Evolutionary conservation across 108 stramenopile genomes (phyloP).

Genomic region (Epithemia pelagica): DNA sequence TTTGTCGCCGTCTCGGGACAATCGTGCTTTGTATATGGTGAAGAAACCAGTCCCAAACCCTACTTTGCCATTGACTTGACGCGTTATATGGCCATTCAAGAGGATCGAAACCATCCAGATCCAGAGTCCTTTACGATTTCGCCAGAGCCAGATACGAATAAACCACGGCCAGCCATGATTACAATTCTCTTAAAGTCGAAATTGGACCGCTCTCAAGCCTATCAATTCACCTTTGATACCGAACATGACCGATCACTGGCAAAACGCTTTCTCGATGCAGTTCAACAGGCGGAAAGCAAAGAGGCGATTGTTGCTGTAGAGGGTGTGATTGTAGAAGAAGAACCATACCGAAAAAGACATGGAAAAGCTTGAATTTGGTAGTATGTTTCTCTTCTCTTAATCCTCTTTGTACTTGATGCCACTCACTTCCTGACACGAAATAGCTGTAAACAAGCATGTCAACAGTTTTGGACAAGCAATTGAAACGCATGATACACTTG

Average conservation of each 20-base stretch:
- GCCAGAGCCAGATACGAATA: conserved; percentile 34
- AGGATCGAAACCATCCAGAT: conserved; percentile 51
- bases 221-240: conserved; percentile 64
- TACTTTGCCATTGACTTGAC: conserved; percentile 51
- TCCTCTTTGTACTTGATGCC: no score
- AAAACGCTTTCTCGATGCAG: conserved; percentile 29
- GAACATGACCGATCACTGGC: conserved; percentile 21
- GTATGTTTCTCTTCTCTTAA: no score
- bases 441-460: no score
- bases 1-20: conserved; percentile 40
- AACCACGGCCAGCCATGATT: conserved; percentile 24
- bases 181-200: conserved; percentile 43
- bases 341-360: neutral
- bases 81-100: conserved; percentile 24
- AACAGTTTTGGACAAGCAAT: no score
- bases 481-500: no score
- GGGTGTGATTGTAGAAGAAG: neutral
- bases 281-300: neutral
- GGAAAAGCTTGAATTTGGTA: neutral
- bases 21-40: conserved; percentile 42
- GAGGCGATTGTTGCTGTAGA: neutral
- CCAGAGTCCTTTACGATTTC: conserved; percentile 41
- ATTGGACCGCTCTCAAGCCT: conserved; percentile 29
- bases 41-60: conserved; percentile 44
- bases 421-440: no score